Percentiles rank a stretch among this genome's conserved stretches.
These are phyloP conservation scores for Kalmusia sp. DNA, from an alignment of 2,329 filamentous ascomycete genomes.

Conservation along the genomic window DNA sequence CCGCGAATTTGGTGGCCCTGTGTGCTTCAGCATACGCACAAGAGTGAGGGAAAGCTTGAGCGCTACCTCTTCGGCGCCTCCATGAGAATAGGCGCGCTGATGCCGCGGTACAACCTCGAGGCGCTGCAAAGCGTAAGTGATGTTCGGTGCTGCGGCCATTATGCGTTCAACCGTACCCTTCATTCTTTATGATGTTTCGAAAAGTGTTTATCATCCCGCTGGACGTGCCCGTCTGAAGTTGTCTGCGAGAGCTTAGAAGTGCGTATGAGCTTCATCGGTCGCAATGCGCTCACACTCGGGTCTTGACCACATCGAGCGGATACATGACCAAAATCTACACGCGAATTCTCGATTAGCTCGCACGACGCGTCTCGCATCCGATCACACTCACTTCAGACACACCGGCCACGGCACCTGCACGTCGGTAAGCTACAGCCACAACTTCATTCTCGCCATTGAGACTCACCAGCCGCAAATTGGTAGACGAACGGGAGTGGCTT, in stretches of 20 bases:
- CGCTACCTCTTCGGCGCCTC: conserved; percentile 81
- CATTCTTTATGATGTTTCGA: conserved; percentile 92
- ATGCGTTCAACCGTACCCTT: conserved; percentile 70
- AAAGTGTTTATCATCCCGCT: conserved; percentile 99
- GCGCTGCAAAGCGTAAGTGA: conserved; percentile 60
- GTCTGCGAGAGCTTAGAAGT: conserved; percentile 62
- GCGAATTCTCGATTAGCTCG: conserved; percentile 33
- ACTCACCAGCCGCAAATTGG: conserved; percentile 89
- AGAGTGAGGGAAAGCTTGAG: not conserved
- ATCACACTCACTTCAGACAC: conserved; percentile 83
- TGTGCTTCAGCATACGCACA: conserved; percentile 11
- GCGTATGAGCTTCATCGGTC: conserved; percentile 4
- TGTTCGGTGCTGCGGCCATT: not conserved
- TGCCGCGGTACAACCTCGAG: conserved; percentile 93
- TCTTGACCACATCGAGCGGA: conserved; percentile 98
- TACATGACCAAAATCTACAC: conserved; percentile 89
- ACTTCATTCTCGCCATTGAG: conserved; percentile 26
- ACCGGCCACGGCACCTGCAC: conserved; percentile 85
- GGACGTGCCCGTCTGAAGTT: conserved; percentile 88
- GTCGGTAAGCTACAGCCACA: conserved; percentile 35
- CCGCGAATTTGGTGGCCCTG: conserved; percentile 96
- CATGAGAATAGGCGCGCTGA: conserved; percentile 95
- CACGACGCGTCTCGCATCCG: conserved; percentile 10
- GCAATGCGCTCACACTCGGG: conserved; percentile 75
- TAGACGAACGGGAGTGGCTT: conserved; percentile 90